Conservation (phyloP, 2,329 filamentous ascomycete species). For the Trichoderma sp. region DNA sequence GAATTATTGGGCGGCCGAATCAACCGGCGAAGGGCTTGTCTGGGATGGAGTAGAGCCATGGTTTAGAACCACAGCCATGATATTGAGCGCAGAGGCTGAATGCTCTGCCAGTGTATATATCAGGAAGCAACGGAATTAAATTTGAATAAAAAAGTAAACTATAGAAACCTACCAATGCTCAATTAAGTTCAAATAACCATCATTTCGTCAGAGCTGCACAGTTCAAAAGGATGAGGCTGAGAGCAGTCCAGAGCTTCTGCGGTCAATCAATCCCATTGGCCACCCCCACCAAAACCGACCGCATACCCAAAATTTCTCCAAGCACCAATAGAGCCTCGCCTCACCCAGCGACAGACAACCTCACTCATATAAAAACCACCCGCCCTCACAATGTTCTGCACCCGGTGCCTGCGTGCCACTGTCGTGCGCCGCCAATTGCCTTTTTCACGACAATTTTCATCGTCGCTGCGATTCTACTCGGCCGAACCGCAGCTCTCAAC, state of each 20-base stretch:
- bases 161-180: not conserved
- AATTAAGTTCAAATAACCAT: not conserved
- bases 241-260: constrained; percentile 22
- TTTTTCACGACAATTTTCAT: constrained; percentile 42
- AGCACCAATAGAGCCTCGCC: constrained; percentile 25
- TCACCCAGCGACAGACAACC: constrained; percentile 32
- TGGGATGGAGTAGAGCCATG: constrained; percentile 10
- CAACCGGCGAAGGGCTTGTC: not conserved
- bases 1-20: not conserved
- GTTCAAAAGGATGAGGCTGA: constrained; percentile 30
- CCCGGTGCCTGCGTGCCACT: constrained; percentile 49
- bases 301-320: constrained; percentile 31
- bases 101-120: constrained; percentile 38
- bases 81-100: constrained; percentile 25
- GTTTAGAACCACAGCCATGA: constrained; percentile 12
- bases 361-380: constrained; percentile 20
- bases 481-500: constrained; percentile 40
- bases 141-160: constrained; percentile 17
- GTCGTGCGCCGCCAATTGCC: constrained; percentile 33
- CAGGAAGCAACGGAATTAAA: constrained; percentile 30
- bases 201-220: not conserved
- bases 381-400: constrained; percentile 41
- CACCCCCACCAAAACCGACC: constrained; percentile 18
- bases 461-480: constrained; percentile 36
- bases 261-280: constrained; percentile 29